These are phyloP conservation scores for Myriosclerotinia curreyana DNA, from an alignment of 2,329 filamentous ascomycete species.

Conservation along the genomic window DNA sequence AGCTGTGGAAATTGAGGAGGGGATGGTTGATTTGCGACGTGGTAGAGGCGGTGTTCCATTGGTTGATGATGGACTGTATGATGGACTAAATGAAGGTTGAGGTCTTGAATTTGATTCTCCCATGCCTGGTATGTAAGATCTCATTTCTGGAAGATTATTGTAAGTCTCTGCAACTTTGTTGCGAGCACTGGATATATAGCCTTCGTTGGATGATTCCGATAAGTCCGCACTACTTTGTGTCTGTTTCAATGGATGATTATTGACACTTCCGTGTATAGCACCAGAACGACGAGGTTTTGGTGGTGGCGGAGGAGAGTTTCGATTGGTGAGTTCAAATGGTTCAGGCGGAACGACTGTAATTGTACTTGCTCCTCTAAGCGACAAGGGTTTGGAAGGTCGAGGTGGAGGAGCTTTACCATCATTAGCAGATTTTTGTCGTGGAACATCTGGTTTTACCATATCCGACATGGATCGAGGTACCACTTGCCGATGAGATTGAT, in stretches of 20 bases:
- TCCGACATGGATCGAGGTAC: constrained; percentile 35
- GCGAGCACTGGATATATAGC: constrained; percentile 36
- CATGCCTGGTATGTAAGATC: constrained; percentile 35
- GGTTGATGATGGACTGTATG: constrained; percentile 19
- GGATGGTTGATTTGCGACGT: constrained; percentile 26
- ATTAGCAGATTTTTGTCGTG: constrained; percentile 34
- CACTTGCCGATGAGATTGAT: constrained; percentile 38
- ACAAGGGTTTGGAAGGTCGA: constrained; percentile 56
- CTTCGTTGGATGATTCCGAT: constrained; percentile 26
- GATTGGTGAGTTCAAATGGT: constrained; percentile 42
- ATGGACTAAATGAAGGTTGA: not conserved
- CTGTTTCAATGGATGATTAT: constrained; percentile 34
- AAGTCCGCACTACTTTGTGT: constrained; percentile 33
- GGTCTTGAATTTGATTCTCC: constrained; percentile 3
- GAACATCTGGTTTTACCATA: constrained; percentile 35
- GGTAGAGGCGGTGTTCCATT: constrained; percentile 30
- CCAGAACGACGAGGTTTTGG: constrained; percentile 32
- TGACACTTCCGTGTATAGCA: constrained; percentile 14
- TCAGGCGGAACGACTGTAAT: constrained; percentile 37
- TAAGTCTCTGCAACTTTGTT: constrained; percentile 37
- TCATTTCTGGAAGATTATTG: constrained; percentile 38
- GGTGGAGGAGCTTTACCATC: constrained; percentile 46
- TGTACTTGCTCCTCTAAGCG: constrained; percentile 47
- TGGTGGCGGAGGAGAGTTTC: constrained; percentile 42
- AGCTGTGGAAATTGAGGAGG: constrained; percentile 12